These are phyloP conservation scores for Volvox carteri DNA, from an alignment of 163 green algal species.

Conservation along the genomic window DNA sequence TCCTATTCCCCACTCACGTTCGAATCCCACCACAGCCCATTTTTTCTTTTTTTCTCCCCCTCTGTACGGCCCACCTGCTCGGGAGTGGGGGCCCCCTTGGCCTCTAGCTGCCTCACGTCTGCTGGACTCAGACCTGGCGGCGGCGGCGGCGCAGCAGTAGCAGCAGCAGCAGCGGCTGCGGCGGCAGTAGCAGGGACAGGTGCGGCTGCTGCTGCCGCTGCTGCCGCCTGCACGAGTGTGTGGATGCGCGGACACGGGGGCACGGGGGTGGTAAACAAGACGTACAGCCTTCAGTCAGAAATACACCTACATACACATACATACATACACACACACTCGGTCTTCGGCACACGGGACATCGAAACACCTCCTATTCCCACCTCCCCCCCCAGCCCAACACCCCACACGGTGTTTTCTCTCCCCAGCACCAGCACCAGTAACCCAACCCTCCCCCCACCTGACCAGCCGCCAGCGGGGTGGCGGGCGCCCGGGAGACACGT, in stretches of 20 bases:
- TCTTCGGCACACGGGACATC: not conserved
- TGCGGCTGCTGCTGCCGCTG: not conserved
- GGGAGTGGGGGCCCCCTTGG: slow-evolving; percentile 64
- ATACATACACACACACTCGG: not conserved
- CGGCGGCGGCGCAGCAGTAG: slow-evolving; percentile 24
- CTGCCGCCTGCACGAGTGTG: slow-evolving; percentile 17
- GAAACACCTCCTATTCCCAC: not conserved
- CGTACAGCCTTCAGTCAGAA: no score
- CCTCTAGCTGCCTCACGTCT: slow-evolving; percentile 73
- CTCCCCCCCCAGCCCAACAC: not conserved
- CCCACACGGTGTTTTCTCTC: not conserved
- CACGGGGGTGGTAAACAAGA: no score
- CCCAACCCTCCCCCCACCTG: not conserved
- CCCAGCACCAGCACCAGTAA: not conserved
- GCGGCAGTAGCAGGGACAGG: not conserved
- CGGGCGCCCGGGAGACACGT: slow-evolving; percentile 29
- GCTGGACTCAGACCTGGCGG: slow-evolving; percentile 65
- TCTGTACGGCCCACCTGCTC: slow-evolving; percentile 61
- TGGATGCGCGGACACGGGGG: not conserved
- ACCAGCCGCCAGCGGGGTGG: slow-evolving; percentile 45
- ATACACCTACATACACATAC: not conserved
- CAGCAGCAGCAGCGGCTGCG: slow-evolving; percentile 14
- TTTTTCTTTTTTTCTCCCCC: no score
- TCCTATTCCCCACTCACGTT: no score
- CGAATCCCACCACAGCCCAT: no score